Evolutionary conservation across 352 stramenopile genomes (phyloP), one percentile per base, ranked within the genome.

Genomic region (Globisporangium cystogenes): DNA sequence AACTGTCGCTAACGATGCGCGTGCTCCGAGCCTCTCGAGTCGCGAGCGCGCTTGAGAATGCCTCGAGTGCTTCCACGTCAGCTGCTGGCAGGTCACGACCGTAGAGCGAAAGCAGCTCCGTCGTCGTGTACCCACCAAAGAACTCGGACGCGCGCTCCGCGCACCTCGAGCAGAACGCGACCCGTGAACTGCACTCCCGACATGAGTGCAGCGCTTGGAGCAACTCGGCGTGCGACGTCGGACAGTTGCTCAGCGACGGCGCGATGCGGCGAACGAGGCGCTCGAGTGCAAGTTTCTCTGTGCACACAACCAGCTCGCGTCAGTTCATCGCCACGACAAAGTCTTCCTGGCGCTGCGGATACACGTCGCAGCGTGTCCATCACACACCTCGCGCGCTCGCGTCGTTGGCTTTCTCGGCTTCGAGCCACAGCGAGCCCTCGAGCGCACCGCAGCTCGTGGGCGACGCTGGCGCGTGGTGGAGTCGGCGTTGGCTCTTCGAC

Each of bases 221-320:
- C 42, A 90, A 70, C 33, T 88, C 77, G 1, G 42, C 27, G 56
- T 87, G 72, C 23, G 76, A 83, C 24, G 67, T 72, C 8, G 65
- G 72, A 15, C 66, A 66, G 43, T 82, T 83, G 31, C 75, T 82
- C 51, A 87, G 76, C 7, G 68, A 68, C 5, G 79, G 79, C 0
- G 79, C 83, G 4, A 90, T 66, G 46, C 82, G 85, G 16, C 79
- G 59, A 51, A 90, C 60, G 24, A 88, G 57, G 1, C 75, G 60
- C 52, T 89, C 71, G n/a, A 86, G 66, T 6, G 70, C 65, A 18
- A 56, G 57, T 20, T 78, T 84, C 40, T 89, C 78, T 89, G 36
- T 18, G 43, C 0, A n/a, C 63, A 31, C 60, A 4, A 41, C n/a
- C 3, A 5, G 7, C 18, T 20, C 36, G 15, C 5, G 15, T 8